Percentiles rank a stretch among this genome's conserved stretches.
Evolutionary conservation across 345 rosid species (phyloP).

Genomic region (Eutrema heterophyllum): DNA sequence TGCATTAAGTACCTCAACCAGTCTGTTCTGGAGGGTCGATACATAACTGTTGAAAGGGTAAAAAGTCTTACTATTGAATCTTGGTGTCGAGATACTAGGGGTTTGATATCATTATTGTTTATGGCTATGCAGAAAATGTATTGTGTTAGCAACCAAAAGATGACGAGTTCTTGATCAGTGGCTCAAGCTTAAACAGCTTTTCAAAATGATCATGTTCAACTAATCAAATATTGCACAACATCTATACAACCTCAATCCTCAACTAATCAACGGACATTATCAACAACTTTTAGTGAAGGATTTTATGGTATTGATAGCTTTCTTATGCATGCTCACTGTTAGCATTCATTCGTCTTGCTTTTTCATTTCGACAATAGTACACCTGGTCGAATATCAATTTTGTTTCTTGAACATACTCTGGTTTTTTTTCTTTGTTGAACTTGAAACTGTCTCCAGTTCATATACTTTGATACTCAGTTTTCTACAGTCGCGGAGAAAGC

Average conservation of each 20-base stretch:
- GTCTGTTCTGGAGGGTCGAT: conserved; percentile 79
- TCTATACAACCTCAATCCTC: conserved; percentile 28
- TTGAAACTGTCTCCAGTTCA: background rate
- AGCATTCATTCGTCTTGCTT: background rate
- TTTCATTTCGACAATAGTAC: background rate
- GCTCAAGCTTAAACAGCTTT: conserved; percentile 61
- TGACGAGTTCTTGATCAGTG: conserved; percentile 65
- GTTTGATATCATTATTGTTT: conserved; percentile 42
- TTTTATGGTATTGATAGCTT: background rate
- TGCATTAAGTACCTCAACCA: conserved; percentile 85
- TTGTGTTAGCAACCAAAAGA: conserved; percentile 84
- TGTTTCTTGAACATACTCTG: background rate
- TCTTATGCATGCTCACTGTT: background rate
- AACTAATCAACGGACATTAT: conserved; percentile 85
- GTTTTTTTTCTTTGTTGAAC: background rate
- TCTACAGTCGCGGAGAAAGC: conserved; percentile 80
- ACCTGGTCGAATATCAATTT: background rate
- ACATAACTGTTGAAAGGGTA: conserved; percentile 91
- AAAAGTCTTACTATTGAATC: conserved; percentile 1
- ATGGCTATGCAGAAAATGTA: conserved; percentile 73
- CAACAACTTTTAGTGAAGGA: conserved; percentile 65
- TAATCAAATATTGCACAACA: conserved; percentile 34
- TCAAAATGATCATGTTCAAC: conserved; percentile 73
- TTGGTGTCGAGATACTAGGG: background rate
- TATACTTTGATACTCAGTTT: background rate